Base-by-base conservation (phyloP, 192 early-diverging fungal genomes). In the Mortierella antarctica region DNA sequence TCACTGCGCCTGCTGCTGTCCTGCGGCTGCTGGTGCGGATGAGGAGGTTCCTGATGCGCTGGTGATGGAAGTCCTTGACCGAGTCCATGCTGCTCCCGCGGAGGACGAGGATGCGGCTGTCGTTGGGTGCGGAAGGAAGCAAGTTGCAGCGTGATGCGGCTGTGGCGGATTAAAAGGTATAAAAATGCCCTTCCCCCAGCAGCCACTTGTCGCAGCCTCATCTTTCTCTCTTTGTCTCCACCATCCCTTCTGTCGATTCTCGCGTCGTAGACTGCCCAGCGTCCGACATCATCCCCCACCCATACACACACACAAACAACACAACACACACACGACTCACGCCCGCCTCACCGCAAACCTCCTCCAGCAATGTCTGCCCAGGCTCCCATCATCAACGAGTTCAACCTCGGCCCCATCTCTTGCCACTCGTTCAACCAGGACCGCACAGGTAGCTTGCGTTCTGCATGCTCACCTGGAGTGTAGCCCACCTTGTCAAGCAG, bases 371-470 rank as follows among this genome's bases (percentile, higher is more conserved):
- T 78, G 74, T 67, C 73, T 9, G 5, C 57, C 23, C 62, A 70
- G 21, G 2, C 11, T n/a, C 74, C 74, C 57, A 65, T 60, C 57
- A 60, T 78, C 56, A 70, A 65, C 57, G 74, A 78, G 49, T 80
- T 95, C 63, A 82, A 84, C 44, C 74, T 84, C 68, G 91, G 89
- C 47, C 93, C 95, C 71, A 95, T 99, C 74, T 95, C 96, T n/a
- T 91, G 94, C 71, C 94, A 98, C 81, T 83, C 95, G 20, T 99
- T 97, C 83, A 97, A 97, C 88, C 83, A 89, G 65, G 93, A 97
- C 88, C 89, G 92, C 76, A 88, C 94, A 54, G 89, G 96, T 96
- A 89, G 82, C 87, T 57, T 64, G 51, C 17, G 6, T 62, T 39
- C 67, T 56, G 17, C 7, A 13, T 13, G 58, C 3, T 41, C 23